These are phyloP conservation scores for Hemisphaericaspora lyxosophila DNA, from an alignment of 1,139 yeast genomes.

Conservation along the genomic window DNA sequence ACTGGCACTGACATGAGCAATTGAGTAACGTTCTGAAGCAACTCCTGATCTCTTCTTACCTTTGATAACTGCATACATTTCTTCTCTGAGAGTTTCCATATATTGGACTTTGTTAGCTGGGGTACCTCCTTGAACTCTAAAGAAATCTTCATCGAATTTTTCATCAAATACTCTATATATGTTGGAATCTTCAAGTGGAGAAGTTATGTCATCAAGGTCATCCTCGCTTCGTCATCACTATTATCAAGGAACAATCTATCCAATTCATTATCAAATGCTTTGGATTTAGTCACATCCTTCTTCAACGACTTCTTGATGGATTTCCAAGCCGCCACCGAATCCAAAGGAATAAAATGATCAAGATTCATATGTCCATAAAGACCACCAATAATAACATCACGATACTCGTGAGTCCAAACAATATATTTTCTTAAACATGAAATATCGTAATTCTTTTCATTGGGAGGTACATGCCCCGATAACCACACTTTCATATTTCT, in stretches of 20 bases:
- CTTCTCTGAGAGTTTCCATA: constrained; percentile 55
- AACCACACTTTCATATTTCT: constrained; percentile 84
- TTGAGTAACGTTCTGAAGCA: constrained; percentile 58
- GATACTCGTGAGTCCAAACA: constrained; percentile 75
- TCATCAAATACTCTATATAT: constrained; percentile 15
- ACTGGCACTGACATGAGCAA: constrained; percentile 71
- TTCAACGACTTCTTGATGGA: constrained; percentile 31
- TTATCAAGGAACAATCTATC: constrained; percentile 9
- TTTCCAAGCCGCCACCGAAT: constrained; percentile 65
- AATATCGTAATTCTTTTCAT: constrained; percentile 69
- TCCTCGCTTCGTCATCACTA: constrained; percentile 10
- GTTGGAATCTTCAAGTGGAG: constrained; percentile 19
- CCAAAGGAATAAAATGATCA: constrained; percentile 80
- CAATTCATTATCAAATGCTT: constrained; percentile 13
- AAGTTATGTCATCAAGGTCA: constrained; percentile 15
- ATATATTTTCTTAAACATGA: constrained; percentile 72
- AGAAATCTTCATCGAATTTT: constrained; percentile 18
- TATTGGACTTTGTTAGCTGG: constrained; percentile 65
- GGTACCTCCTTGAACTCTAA: constrained; percentile 52
- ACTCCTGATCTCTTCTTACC: constrained; percentile 45
- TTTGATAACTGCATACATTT: constrained; percentile 49
- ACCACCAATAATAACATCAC: constrained; percentile 82
- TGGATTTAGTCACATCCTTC: constrained; percentile 8
- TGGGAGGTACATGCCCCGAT: constrained; percentile 86
- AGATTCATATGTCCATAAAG: constrained; percentile 87